Base-by-base conservation (phyloP, 441 rosid genomes). In the Metrosideros polymorpha region DNA sequence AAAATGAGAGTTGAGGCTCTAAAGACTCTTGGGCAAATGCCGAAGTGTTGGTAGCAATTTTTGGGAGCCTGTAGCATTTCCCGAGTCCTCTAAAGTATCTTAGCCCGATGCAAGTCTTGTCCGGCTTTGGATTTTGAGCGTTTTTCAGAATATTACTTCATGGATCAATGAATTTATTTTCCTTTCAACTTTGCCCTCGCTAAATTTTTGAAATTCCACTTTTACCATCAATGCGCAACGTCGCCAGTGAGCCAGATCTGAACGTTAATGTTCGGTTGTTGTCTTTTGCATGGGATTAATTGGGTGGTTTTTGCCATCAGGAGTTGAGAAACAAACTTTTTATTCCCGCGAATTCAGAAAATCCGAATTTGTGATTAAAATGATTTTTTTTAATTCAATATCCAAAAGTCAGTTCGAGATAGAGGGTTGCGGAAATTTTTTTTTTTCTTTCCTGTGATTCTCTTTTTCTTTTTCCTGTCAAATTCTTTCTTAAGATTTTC, bases 151-250 rank as follows among this genome's bases (percentile, higher is more conserved):
- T 59, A 32, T 59, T 59, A 14, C 35, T n/a, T 59, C 0, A 0
- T 29, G 30, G 19, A 59, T 59, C n/a, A 2, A 57, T n/a, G 32
- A 57, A 12, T n/a, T 57, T n/a, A 27, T 1, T 57, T 55, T 55
- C 10, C 32, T n/a, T 13, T 15, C 32, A 63, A 8, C 17, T 30
- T 63, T 30, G 12, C 6, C 42, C 7, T 30, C 0, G 1, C 17
- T 63, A 2, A 30, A 63, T 42, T 30, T 63, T 63, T 3, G 12
- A 63, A 63, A 63, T 63, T 63, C 1, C 6, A 32, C 35, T 59
- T 59, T 0, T 29, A 59, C 1, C 29, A 25, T 56, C 6, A 29
- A 56, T 0, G 4, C 8, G 1, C 1, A 1, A 56, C 6, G 3
- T 56, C 1, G 0, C 63, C 2, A 0, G 12, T 13, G 51, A 45